These are phyloP conservation scores for Kuraishia ogatae DNA, from an alignment of 805 yeast genomes.

Conservation along the genomic window DNA sequence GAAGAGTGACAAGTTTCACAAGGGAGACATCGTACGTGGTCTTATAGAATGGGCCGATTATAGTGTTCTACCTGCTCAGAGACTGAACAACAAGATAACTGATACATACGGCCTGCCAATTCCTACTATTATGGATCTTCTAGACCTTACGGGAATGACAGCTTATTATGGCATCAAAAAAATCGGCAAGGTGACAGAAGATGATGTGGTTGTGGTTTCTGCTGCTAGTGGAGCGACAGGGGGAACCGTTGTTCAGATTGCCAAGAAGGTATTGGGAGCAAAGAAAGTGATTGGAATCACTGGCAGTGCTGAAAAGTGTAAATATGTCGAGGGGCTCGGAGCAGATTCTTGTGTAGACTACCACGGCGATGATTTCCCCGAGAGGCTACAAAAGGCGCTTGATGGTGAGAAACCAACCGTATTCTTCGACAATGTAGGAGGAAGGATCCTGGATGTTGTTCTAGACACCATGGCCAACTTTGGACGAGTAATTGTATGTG, in stretches of 20 bases:
- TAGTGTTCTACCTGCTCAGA: constrained; percentile 21
- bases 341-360: constrained; percentile 48
- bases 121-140: constrained; percentile 34
- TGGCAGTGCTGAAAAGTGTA: constrained; percentile 48
- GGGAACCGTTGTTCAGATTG: constrained; percentile 45
- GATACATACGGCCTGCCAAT: constrained; percentile 21
- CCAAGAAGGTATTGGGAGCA: constrained; percentile 43
- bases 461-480: constrained; percentile 26
- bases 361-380: constrained; percentile 29
- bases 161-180: constrained; percentile 48
- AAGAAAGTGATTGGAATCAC: constrained; percentile 52
- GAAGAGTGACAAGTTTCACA: constrained; percentile 27
- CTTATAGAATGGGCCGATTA: constrained; percentile 41
- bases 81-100: constrained; percentile 23
- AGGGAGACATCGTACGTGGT: constrained; percentile 35
- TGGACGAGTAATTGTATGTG: constrained; percentile 51
- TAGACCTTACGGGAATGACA: constrained; percentile 54
- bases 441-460: constrained; percentile 40
- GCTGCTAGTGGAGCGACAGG: constrained; percentile 81
- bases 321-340: constrained; percentile 45
- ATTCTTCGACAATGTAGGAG: constrained; percentile 61
- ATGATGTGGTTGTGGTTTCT: constrained; percentile 42
- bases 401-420: constrained; percentile 42
- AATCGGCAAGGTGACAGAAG: constrained; percentile 36
- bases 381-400: constrained; percentile 28